Evolutionary conservation across 495 filamentous ascomycete genomes (phyloP).

Genomic region (Aspergillus sclerotiicarbonarius): DNA sequence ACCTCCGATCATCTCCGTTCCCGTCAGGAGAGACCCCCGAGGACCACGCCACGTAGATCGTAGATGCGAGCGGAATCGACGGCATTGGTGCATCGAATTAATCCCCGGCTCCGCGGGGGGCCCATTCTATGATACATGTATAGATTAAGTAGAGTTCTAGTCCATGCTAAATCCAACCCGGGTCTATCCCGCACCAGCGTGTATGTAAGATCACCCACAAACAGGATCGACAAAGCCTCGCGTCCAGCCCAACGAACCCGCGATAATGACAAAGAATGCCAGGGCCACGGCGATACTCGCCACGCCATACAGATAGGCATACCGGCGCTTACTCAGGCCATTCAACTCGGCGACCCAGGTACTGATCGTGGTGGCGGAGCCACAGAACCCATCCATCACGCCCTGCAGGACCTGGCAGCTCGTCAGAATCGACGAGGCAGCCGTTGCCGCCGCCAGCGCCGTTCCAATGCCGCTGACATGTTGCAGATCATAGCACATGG

Average conservation of each 20-base stretch:
- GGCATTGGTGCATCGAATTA: too few species aligned
- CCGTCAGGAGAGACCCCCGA: too few species aligned
- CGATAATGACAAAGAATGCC: constrained; percentile 66
- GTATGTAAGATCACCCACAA: constrained; percentile 46
- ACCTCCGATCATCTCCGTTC: too few species aligned
- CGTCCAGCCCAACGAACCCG: constrained; percentile 80
- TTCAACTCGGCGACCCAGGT: constrained; percentile 86
- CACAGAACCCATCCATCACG: constrained; percentile 88
- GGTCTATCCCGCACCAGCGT: too few species aligned
- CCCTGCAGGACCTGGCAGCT: constrained; percentile 83
- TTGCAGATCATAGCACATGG: constrained; percentile 72
- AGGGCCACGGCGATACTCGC: constrained; percentile 64
- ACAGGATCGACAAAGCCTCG: constrained; percentile 54
- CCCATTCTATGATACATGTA: too few species aligned
- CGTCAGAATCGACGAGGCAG: constrained; percentile 26
- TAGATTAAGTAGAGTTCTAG: too few species aligned
- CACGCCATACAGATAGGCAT: constrained; percentile 75
- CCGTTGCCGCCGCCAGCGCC: constrained; percentile 13
- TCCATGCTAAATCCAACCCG: too few species aligned
- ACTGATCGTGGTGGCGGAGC: constrained; percentile 85
- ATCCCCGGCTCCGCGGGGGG: too few species aligned
- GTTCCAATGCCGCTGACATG: constrained; percentile 44
- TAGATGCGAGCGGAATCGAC: background rate
- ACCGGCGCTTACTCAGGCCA: constrained; percentile 54
- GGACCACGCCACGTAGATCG: too few species aligned